These are phyloP conservation scores for Aspergillus unguis DNA, from an alignment of 2,329 filamentous ascomycete genomes.

Conservation along the genomic window DNA sequence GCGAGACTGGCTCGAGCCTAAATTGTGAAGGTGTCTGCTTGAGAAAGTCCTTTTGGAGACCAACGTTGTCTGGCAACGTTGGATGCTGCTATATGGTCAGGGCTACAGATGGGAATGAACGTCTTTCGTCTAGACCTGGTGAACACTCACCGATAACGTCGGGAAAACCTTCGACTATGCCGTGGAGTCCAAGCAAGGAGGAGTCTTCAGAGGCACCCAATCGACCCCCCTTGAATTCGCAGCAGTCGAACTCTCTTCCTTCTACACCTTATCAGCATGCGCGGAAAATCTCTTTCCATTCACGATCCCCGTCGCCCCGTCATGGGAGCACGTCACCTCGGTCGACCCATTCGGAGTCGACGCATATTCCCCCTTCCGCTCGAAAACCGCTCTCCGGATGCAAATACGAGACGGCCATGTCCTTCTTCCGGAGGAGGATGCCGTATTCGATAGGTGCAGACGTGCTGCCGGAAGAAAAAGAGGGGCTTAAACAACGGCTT, in stretches of 20 bases:
- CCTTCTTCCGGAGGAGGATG: conserved; percentile 79
- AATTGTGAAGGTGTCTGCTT: conserved; percentile 5
- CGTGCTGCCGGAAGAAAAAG: conserved; percentile 65
- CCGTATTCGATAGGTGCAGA: conserved; percentile 87
- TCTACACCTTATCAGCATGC: conserved; percentile 90
- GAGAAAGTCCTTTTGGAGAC: conserved; percentile 17
- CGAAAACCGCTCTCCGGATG: conserved; percentile 68
- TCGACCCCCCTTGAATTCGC: conserved; percentile 53
- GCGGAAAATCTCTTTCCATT: conserved; percentile 75
- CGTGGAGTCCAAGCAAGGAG: conserved; percentile 38
- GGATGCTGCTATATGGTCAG: conserved; percentile 41
- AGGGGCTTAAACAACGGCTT: conserved; percentile 67
- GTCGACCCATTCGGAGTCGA: conserved; percentile 86
- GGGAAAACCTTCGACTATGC: conserved; percentile 40
- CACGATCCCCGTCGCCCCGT: conserved; percentile 76
- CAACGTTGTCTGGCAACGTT: conserved; percentile 31
- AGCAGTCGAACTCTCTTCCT: conserved; percentile 84
- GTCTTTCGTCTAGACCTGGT: conserved; percentile 38
- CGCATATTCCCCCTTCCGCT: conserved; percentile 66
- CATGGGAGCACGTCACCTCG: conserved; percentile 77
- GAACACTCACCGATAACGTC: conserved; percentile 43
- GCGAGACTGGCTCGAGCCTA: conserved; percentile 9
- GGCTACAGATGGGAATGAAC: conserved; percentile 43
- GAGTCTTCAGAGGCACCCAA: conserved; percentile 35
- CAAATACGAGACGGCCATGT: conserved; percentile 83